These are phyloP conservation scores for Spiromastix sp. DNA, from an alignment of 2,329 filamentous ascomycete species.

Conservation along the genomic window DNA sequence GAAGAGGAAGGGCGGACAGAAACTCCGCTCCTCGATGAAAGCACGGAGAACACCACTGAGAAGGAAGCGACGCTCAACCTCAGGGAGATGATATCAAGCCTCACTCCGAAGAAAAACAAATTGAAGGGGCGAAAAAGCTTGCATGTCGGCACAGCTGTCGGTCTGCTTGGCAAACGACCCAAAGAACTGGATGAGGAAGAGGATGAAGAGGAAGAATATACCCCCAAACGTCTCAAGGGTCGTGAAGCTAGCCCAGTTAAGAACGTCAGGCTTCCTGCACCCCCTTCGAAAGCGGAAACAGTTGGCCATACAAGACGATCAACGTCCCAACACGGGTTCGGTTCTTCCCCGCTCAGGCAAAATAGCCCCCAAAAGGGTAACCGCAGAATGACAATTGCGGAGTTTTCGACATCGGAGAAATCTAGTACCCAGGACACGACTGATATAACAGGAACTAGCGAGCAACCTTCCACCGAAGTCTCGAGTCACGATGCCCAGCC, in stretches of 20 bases:
- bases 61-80: constrained; percentile 57
- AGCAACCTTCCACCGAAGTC: constrained; percentile 36
- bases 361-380: constrained; percentile 21
- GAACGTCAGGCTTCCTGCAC: constrained; percentile 58
- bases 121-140: constrained; percentile 64
- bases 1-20: constrained; percentile 56
- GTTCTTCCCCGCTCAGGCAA: constrained; percentile 21
- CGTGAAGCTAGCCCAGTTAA: constrained; percentile 68
- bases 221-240: constrained; percentile 58
- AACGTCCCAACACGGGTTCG: constrained; percentile 33
- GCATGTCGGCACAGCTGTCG: constrained; percentile 62
- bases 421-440: constrained; percentile 22
- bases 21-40: constrained; percentile 14
- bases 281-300: constrained; percentile 56
- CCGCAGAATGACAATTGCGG: constrained; percentile 44
- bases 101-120: constrained; percentile 64
- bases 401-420: neutral
- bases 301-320: constrained; percentile 47
- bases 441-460: constrained; percentile 35
- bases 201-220: constrained; percentile 46
- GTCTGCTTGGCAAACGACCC: constrained; percentile 64
- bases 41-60: constrained; percentile 46
- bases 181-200: constrained; percentile 56
- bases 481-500: constrained; percentile 40
- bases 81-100: constrained; percentile 65